A percentile compares a stretch with the other conserved stretches of the same genome.
phyloP scores from a whole-genome alignment of 129 eudicot species.

The Saposhnikovia divaricata region DNA sequence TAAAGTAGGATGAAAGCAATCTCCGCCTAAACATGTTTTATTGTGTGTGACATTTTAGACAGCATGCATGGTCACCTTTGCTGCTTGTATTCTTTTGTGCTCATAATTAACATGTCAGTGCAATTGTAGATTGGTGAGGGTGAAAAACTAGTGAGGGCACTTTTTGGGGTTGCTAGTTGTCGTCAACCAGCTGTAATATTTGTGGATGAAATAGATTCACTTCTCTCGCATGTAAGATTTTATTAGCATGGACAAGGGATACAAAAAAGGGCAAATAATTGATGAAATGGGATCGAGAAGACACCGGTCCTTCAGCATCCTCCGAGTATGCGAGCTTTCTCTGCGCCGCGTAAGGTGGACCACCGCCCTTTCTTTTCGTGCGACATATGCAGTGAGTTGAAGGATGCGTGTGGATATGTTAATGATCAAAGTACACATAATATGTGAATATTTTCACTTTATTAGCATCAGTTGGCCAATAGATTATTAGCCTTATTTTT shows the following conservation, averaged over 20 bases:
- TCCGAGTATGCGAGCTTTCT: too few species aligned
- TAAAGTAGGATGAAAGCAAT: neutral
- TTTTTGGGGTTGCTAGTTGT: conserved; percentile 93
- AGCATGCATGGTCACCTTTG: neutral
- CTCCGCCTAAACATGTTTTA: neutral
- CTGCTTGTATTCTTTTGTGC: neutral
- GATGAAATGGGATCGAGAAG: too few species aligned
- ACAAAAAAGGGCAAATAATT: too few species aligned
- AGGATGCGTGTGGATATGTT: neutral
- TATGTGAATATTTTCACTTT: neutral
- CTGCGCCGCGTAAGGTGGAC: too few species aligned
- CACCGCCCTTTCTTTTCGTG: too few species aligned
- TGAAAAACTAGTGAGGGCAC: conserved; percentile 94
- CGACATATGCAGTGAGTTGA: too few species aligned
- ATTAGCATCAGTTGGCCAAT: neutral
- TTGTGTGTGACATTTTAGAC: neutral
- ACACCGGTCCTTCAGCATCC: too few species aligned
- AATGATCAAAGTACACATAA: neutral
- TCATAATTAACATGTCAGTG: conserved; percentile 12
- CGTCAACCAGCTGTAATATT: conserved; percentile 98
- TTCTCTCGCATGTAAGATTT: conserved; percentile 69
- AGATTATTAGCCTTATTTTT: neutral
- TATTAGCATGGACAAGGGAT: conserved; percentile 6
- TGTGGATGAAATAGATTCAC: conserved; percentile 95
- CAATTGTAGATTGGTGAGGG: conserved; percentile 84